A percentile compares a stretch with the other conserved stretches of the same genome.
These are phyloP conservation scores for Rosellinia necatrix DNA, from an alignment of 2,329 filamentous ascomycete genomes.

Conservation along the genomic window DNA sequence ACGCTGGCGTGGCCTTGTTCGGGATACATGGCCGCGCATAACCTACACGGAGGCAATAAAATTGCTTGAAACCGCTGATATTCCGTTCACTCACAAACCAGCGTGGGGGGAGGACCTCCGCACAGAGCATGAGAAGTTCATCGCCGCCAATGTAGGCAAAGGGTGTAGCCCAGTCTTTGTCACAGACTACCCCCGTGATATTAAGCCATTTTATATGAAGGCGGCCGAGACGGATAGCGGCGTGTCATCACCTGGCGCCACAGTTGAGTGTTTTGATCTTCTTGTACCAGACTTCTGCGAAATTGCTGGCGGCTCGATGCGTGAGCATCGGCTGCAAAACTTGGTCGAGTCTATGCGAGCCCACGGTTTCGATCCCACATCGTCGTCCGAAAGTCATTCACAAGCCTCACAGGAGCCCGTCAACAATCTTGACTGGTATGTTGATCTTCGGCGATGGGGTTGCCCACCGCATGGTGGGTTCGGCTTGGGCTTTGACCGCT, in stretches of 20 bases:
- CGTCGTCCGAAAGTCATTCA: slow-evolving; percentile 28
- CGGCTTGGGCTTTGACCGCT: slow-evolving; percentile 85
- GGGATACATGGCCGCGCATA: slow-evolving; percentile 72
- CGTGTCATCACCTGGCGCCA: slow-evolving; percentile 46
- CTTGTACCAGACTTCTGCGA: slow-evolving; percentile 85
- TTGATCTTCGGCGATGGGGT: slow-evolving; percentile 87
- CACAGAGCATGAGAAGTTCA: slow-evolving; percentile 89
- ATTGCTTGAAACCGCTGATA: slow-evolving; percentile 63
- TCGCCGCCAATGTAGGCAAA: slow-evolving; percentile 65
- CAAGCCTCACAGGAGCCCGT: slow-evolving; percentile 35
- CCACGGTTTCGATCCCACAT: slow-evolving; percentile 62
- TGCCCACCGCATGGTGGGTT: slow-evolving; percentile 91
- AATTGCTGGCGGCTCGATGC: slow-evolving; percentile 85
- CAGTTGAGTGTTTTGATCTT: slow-evolving; percentile 89
- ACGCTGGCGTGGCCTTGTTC: slow-evolving; percentile 74
- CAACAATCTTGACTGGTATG: slow-evolving; percentile 75
- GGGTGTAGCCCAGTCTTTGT: slow-evolving; percentile 77
- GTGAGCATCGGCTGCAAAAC: slow-evolving; percentile 75
- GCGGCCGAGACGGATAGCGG: slow-evolving; percentile 21
- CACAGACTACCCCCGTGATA: slow-evolving; percentile 83
- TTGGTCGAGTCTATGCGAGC: slow-evolving; percentile 73
- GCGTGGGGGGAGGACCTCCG: slow-evolving; percentile 77
- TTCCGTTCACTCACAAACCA: slow-evolving; percentile 70
- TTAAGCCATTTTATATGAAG: slow-evolving; percentile 92
- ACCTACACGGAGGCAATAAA: slow-evolving; percentile 81